Percentiles rank a stretch among this genome's conserved stretches.
These are phyloP conservation scores for Mollisia scopiformis DNA, from an alignment of 2,329 filamentous ascomycete genomes.

Conservation along the genomic window DNA sequence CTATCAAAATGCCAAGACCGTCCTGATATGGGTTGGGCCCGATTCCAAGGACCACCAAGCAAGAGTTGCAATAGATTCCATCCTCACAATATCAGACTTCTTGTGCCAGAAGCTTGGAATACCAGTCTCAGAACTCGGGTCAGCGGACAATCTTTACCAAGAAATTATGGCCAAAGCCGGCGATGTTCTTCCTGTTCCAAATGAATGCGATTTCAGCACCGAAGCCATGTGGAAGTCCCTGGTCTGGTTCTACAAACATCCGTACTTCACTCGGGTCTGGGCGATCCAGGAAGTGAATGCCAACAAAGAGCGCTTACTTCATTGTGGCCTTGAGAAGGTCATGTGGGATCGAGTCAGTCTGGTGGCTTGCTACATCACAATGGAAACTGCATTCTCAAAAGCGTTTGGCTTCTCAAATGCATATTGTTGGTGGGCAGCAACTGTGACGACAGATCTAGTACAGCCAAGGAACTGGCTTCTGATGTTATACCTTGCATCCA, in stretches of 20 bases:
- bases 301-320: conserved; percentile 23
- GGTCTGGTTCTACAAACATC: conserved; percentile 29
- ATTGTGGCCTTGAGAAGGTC: conserved; percentile 29
- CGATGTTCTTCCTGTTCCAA: conserved; percentile 24
- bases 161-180: conserved; percentile 24
- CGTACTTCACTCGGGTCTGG: conserved; percentile 30
- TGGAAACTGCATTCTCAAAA: conserved; percentile 32
- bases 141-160: conserved; percentile 16
- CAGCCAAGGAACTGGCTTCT: conserved; percentile 33
- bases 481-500: conserved; percentile 33
- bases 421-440: conserved; percentile 34
- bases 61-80: conserved; percentile 9
- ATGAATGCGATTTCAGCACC: conserved; percentile 29
- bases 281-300: conserved; percentile 31
- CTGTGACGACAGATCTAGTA: conserved; percentile 29
- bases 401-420: conserved; percentile 28
- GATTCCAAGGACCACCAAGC: conserved; percentile 12
- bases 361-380: conserved; percentile 33
- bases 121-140: conserved; percentile 10
- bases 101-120: conserved; percentile 16
- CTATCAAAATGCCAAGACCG: conserved; percentile 30
- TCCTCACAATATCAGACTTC: conserved; percentile 15
- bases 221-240: conserved; percentile 27
- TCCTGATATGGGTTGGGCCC: conserved; percentile 34
- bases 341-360: conserved; percentile 31